These are phyloP conservation scores for Entrophospora sp. DNA, from an alignment of 192 early-diverging fungal genomes.

Conservation along the genomic window DNA sequence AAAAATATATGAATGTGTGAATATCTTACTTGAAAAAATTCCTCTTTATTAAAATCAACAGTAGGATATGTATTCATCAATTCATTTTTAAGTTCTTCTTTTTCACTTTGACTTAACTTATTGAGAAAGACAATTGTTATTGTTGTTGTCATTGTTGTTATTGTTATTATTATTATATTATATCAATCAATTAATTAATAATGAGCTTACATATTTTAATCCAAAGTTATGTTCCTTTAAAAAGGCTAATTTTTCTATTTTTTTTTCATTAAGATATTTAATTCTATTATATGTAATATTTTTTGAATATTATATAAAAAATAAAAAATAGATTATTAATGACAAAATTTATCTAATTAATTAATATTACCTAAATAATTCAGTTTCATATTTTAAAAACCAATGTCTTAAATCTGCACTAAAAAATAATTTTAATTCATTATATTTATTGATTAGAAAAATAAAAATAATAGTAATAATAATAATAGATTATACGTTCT, in stretches of 20 bases:
- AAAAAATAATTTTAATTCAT: neutral
- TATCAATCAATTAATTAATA: neutral
- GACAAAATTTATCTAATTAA: neutral
- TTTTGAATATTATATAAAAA: neutral
- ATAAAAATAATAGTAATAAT: neutral
- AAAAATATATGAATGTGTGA: neutral
- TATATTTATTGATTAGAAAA: neutral
- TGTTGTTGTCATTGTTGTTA: neutral
- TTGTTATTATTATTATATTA: neutral
- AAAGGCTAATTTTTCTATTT: constrained; percentile 45
- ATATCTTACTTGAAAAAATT: constrained; percentile 35
- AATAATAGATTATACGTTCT: constrained; percentile 34
- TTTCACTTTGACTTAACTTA: constrained; percentile 29
- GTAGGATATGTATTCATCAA: constrained; percentile 16
- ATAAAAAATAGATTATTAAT: neutral
- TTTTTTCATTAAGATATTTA: constrained; percentile 34
- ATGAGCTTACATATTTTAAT: constrained; percentile 43
- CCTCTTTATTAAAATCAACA: constrained; percentile 27
- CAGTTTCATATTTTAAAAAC: constrained; percentile 65
- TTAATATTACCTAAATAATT: constrained; percentile 46
- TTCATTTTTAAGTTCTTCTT: constrained; percentile 21
- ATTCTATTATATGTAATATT: too few species aligned
- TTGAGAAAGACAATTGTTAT: neutral
- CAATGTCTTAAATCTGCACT: constrained; percentile 65
- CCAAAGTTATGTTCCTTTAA: constrained; percentile 36